Percentiles rank a stretch among this genome's conserved stretches.
These are phyloP conservation scores for Bruguiera gymnorhiza DNA, from an alignment of 345 rosid genomes.

Conservation along the genomic window DNA sequence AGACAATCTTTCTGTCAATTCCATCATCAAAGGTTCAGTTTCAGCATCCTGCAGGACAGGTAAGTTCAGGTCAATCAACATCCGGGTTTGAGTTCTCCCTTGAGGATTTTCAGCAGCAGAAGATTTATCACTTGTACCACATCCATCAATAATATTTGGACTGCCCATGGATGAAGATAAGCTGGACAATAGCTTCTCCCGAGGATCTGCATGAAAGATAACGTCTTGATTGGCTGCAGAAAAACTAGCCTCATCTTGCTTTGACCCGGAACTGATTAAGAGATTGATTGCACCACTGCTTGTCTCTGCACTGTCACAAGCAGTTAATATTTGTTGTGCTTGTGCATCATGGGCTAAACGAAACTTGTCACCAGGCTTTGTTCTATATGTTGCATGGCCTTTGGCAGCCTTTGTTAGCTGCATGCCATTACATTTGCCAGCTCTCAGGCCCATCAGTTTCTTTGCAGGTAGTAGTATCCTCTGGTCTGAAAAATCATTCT, in stretches of 20 bases:
- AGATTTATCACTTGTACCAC: constrained; percentile 11
- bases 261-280: constrained; percentile 25
- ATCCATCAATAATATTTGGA: constrained; percentile 34
- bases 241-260: constrained; percentile 26
- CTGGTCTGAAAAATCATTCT: background rate
- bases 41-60: constrained; percentile 41
- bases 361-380: constrained; percentile 27
- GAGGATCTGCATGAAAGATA: constrained; percentile 28
- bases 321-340: constrained; percentile 24
- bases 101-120: constrained; percentile 24
- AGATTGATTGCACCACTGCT: constrained; percentile 33
- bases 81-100: constrained; percentile 24
- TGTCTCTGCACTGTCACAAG: constrained; percentile 37
- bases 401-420: constrained; percentile 26
- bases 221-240: constrained; percentile 31
- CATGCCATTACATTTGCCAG: constrained; percentile 9
- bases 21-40: constrained; percentile 19
- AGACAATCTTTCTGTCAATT: constrained; percentile 8
- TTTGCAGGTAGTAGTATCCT: background rate
- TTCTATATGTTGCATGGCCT: constrained; percentile 20
- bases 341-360: constrained; percentile 27
- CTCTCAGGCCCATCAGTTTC: background rate
- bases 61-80: constrained; percentile 50
- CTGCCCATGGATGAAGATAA: constrained; percentile 39
- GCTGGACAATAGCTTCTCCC: constrained; percentile 34